These are phyloP conservation scores for Cinnamomum micranthum DNA, from an alignment of 164 flowering plant species.

Conservation along the genomic window DNA sequence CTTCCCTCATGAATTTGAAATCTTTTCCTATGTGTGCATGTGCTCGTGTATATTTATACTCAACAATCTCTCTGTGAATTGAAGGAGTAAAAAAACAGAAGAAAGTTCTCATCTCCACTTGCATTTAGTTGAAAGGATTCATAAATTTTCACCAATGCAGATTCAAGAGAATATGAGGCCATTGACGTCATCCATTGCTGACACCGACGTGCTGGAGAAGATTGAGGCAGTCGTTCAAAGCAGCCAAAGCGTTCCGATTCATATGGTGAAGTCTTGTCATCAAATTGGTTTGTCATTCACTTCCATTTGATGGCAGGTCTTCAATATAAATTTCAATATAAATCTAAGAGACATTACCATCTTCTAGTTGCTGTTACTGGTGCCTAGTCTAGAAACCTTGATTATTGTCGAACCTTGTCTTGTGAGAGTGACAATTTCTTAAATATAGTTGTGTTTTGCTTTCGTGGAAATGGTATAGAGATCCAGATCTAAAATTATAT, in stretches of 20 bases:
- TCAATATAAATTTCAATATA: no score
- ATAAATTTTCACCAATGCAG: conserved; percentile 35
- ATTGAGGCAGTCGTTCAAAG: conserved; percentile 84
- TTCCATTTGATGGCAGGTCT: background rate
- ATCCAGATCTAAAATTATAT: no score
- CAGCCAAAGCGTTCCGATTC: conserved; percentile 94
- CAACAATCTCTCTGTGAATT: no score
- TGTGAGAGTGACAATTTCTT: background rate
- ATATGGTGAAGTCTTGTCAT: conserved; percentile 38
- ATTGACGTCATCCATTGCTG: conserved; percentile 74
- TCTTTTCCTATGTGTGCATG: no score
- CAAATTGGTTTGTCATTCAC: background rate
- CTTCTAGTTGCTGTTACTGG: background rate
- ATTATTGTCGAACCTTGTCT: background rate
- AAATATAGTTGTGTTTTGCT: background rate
- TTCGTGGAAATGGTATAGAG: background rate
- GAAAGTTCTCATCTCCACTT: no score
- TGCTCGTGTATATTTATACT: no score
- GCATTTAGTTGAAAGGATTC: no score
- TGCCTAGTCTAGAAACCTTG: background rate
- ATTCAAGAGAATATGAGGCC: conserved; percentile 94
- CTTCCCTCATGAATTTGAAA: no score
- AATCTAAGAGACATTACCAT: background rate
- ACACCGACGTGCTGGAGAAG: conserved; percentile 87
- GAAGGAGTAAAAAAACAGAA: no score